Evolutionary conservation across 139 green algal genomes (phyloP).

Genomic region (Chlorella sp.): DNA sequence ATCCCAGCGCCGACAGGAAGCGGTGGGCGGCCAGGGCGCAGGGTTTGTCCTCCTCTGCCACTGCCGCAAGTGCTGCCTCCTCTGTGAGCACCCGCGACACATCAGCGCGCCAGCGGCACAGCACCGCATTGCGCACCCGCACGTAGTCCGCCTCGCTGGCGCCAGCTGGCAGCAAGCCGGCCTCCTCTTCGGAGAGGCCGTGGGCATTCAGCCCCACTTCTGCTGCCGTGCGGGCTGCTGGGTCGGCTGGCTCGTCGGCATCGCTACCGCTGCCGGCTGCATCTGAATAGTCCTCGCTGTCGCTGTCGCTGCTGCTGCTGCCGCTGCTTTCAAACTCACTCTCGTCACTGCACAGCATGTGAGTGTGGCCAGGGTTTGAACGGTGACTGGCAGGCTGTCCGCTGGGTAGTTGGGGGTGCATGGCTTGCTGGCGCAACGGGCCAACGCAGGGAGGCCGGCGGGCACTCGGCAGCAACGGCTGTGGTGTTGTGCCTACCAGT

Average conservation of each 20-base stretch:
- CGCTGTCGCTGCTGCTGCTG: constrained; percentile 23
- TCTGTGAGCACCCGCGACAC: constrained; percentile 54
- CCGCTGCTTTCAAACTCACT: constrained; percentile 11
- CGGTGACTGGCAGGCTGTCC: too few species aligned
- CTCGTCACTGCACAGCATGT: not conserved
- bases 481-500: too few species aligned
- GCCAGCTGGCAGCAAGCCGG: constrained; percentile 55
- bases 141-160: constrained; percentile 50
- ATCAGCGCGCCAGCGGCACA: constrained; percentile 50
- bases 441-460: too few species aligned
- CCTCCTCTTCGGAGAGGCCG: constrained; percentile 51
- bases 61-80: constrained; percentile 46
- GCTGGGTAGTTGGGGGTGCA: too few species aligned
- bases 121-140: constrained; percentile 75
- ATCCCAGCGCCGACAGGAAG: constrained; percentile 77
- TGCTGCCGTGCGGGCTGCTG: constrained; percentile 40
- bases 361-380: not conserved
- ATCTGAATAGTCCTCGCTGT: not conserved
- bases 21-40: constrained; percentile 63
- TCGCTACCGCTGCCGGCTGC: not conserved
- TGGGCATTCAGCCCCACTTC: constrained; percentile 50
- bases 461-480: too few species aligned
- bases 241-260: not conserved
- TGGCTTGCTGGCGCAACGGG: not conserved
- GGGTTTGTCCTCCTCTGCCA: constrained; percentile 11